Base-by-base conservation (phyloP, 2,329 filamentous ascomycete species). In the Colletotrichum scovillei region DNA sequence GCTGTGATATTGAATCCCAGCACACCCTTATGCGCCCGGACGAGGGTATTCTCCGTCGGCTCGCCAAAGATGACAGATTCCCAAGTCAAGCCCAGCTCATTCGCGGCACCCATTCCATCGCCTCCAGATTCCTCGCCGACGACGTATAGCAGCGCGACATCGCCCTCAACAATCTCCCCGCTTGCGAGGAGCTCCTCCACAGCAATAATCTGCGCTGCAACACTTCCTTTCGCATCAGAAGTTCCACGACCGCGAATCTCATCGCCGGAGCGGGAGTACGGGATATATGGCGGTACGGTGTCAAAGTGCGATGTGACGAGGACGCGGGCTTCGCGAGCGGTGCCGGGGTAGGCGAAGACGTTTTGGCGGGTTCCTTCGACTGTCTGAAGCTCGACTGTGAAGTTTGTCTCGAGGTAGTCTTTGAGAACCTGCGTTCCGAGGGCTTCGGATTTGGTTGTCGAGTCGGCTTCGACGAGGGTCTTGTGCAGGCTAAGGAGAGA, bases 11-110 rank as follows among this genome's bases (percentile, higher is more conserved):
- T 84, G 78, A 95, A 92, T 56, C 88, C 88, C 4, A 95, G 81
- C 68, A 92, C 93, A 46, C 97, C 96, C 85, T 99, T 98, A 87
- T 98, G 96, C 3, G 97, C 97, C 66, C 94, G 92, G 0, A 95
- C 95, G 24, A 98, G 92, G 81, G 93, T 94, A 76, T 92, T 90
- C 79, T 98, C 95, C 0, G 97, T 99, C 0, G 96, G 96, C 81
- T 99, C 97, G 53, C 97, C 96, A 79, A 98, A 98, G 78, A 97
- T 93, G 77, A 94, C 92, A 4, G 94, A 90, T 35, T 92, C 88
- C 32, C 91, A 86, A 73, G 75, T 7, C 79, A 81, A 22, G 78
- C 82, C 30, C 81, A 80, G 49, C 80, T 77, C 62, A 82, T 78
- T 14, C 76, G 68, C 28, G 75, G 72, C 1, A 82, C 79, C 79